Evolutionary conservation across 2,329 filamentous ascomycete genomes (phyloP), one percentile per base, ranked within the genome.

Genomic region (Fusarium miscanthi): DNA sequence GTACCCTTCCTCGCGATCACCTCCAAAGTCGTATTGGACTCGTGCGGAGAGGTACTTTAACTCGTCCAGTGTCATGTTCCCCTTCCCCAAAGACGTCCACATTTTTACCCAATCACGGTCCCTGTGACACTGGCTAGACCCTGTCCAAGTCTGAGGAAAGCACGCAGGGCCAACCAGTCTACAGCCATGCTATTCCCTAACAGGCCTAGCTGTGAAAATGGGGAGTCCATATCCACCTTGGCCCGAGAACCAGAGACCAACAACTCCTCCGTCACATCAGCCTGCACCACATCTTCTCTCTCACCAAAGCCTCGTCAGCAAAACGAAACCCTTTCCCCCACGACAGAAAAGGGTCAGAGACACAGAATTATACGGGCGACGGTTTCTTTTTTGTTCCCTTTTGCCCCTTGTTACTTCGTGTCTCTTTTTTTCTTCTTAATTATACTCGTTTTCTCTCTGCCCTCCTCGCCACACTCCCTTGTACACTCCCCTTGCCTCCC

Each of bases 231-330:
- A 49, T 53, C 67, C 68, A 74, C 66, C 54, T 59, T 62, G 53
- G 52, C 46, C 66, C 66, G 52, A 63, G 53, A 54, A 57, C 52
- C 61, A 67, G 70, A 69, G 43, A 61, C 70, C 58, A 61, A 68
- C 70, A 61, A 72, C 70, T 73, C 70, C 70, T 74, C 70, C 66
- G 66, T 73, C 70, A 73, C 70, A 73, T 73, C 70, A 73, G 70
- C 70, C 70, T 73, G 66, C 70, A 73, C 70, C 66, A 73, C 54
- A 73, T 72, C 70, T 73, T 68, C 45, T 59, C 54, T 68, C 70
- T 74, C 70, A 72, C 70, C 70, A 73, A 72, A 73, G 70, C 70
- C 70, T 73, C 70, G 70, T 74, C 70, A 73, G 70, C 70, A 73
- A 41, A 40, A 59, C 54, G 45, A 59, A 68, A 30, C 43, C 48